Percentiles rank a stretch among this genome's conserved stretches.
phyloP scores from a whole-genome alignment of 495 filamentous ascomycete species.

The Parmelia sp. region DNA sequence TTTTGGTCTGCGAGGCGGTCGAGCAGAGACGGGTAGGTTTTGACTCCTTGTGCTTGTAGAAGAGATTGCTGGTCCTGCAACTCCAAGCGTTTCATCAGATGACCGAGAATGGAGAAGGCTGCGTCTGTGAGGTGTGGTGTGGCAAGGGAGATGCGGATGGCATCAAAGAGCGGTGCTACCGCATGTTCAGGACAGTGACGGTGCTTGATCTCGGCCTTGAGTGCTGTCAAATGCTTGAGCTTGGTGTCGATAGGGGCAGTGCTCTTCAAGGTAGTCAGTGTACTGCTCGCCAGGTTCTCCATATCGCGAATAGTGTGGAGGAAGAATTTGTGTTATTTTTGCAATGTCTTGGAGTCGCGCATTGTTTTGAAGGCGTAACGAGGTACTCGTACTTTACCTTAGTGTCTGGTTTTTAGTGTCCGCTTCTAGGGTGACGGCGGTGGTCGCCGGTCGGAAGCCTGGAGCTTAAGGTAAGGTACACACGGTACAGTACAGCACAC shows the following conservation, averaged over 20 bases:
- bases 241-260: conserved; percentile 49
- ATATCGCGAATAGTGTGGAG: background rate
- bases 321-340: background rate
- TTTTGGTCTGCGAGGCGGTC: conserved; percentile 87
- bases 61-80: conserved; percentile 72
- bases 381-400: too few species aligned
- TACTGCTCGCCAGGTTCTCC: conserved; percentile 19
- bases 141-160: conserved; percentile 57
- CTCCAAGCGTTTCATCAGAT: conserved; percentile 73
- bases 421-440: too few species aligned
- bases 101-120: conserved; percentile 77
- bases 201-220: conserved; percentile 86
- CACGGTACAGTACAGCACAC: too few species aligned
- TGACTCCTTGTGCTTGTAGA: conserved; percentile 56
- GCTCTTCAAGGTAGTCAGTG: conserved; percentile 16
- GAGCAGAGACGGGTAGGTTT: conserved; percentile 62
- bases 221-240: conserved; percentile 57
- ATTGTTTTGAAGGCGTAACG: too few species aligned
- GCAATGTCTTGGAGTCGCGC: too few species aligned
- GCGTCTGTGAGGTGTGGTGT: conserved; percentile 69
- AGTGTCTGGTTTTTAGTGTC: too few species aligned
- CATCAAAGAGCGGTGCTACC: conserved; percentile 66
- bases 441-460: too few species aligned
- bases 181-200: conserved; percentile 72
- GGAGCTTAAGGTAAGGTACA: too few species aligned